Conservation (phyloP, 1,284 basidiomycete species). For the Pholiota adiposa region DNA sequence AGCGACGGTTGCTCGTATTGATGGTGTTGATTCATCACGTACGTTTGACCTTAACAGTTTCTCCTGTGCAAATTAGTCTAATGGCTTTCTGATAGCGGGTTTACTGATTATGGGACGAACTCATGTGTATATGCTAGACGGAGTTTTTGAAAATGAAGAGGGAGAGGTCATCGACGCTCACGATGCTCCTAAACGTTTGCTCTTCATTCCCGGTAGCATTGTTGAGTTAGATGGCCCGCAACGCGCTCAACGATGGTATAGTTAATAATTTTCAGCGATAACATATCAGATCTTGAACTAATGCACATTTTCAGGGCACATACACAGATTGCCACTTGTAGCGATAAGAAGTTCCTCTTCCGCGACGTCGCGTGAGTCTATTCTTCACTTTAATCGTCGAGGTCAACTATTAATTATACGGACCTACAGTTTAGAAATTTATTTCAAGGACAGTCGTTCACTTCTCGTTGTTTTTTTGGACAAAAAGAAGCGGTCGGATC, state of each 20-base stretch:
- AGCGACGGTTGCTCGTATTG: conserved; percentile 82
- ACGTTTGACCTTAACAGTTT: conserved; percentile 33
- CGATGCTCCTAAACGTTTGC: conserved; percentile 82
- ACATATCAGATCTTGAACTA: conserved; percentile 75
- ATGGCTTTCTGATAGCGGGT: conserved; percentile 59
- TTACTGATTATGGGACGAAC: conserved; percentile 85
- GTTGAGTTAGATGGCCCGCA: conserved; percentile 80
- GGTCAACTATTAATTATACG: too few relatives aligned
- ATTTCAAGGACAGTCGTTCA: conserved; percentile 88
- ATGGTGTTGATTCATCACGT: conserved; percentile 90
- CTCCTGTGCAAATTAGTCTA: not conserved
- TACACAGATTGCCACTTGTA: conserved; percentile 76
- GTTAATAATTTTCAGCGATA: conserved; percentile 36
- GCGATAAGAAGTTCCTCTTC: conserved; percentile 87
- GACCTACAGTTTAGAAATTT: conserved; percentile 88
- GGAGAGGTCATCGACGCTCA: conserved; percentile 90
- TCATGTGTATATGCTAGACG: conserved; percentile 91
- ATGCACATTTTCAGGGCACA: conserved; percentile 60
- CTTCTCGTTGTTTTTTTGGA: conserved; percentile 81
- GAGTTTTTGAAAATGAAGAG: conserved; percentile 85
- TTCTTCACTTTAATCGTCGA: not conserved
- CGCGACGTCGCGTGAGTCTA: conserved; percentile 82
- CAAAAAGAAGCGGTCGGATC: conserved; percentile 65
- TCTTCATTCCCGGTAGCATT: conserved; percentile 85
- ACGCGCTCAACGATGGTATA: conserved; percentile 79